Conservation (phyloP, 2,329 filamentous ascomycete species). For the Ophiostoma pallidulum region DNA sequence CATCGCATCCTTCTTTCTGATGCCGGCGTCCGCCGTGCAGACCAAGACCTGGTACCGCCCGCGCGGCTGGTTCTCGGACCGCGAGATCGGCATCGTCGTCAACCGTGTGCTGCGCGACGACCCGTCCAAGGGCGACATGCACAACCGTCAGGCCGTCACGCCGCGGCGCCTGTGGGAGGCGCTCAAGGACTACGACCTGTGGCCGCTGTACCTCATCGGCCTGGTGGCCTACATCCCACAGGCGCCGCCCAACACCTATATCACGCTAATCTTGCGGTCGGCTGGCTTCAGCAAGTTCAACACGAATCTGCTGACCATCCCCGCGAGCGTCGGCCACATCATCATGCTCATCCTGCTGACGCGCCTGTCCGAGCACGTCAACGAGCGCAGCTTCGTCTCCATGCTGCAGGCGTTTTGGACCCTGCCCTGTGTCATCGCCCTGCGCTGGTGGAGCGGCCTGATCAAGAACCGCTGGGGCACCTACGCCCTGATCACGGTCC, state of each 20-base stretch:
- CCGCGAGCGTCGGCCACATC: slow-evolving; percentile 39
- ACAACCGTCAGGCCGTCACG: slow-evolving; percentile 47
- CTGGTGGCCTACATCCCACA: slow-evolving; percentile 9
- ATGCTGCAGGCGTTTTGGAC: slow-evolving; percentile 43
- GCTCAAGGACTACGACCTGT: slow-evolving; percentile 15
- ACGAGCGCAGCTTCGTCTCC: slow-evolving; percentile 33
- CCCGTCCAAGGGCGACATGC: slow-evolving; percentile 47
- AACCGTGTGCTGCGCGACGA: slow-evolving; percentile 48
- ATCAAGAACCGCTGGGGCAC: slow-evolving; percentile 39
- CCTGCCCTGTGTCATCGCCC: slow-evolving; percentile 42
- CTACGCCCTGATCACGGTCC: slow-evolving; percentile 38
- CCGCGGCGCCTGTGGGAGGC: slow-evolving; percentile 21
- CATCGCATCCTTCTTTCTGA: slow-evolving; percentile 36
- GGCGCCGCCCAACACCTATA: slow-evolving; percentile 5
- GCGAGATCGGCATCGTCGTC: slow-evolving; percentile 48
- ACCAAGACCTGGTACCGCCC: slow-evolving; percentile 34
- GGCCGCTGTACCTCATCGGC: slow-evolving; percentile 15
- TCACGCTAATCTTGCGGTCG: slow-evolving; percentile 10
- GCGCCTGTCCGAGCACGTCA: slow-evolving; percentile 39
- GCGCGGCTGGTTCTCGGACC: slow-evolving; percentile 42
- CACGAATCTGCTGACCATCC: slow-evolving; percentile 15
- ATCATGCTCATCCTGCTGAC: slow-evolving; percentile 41
- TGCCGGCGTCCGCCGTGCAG: slow-evolving; percentile 34
- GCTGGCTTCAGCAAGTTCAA: slow-evolving; percentile 13
- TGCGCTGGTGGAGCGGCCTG: slow-evolving; percentile 36